Conservation (phyloP, 228 moss, liverwort and hornwort species). For the Sphagnum fallax region DNA sequence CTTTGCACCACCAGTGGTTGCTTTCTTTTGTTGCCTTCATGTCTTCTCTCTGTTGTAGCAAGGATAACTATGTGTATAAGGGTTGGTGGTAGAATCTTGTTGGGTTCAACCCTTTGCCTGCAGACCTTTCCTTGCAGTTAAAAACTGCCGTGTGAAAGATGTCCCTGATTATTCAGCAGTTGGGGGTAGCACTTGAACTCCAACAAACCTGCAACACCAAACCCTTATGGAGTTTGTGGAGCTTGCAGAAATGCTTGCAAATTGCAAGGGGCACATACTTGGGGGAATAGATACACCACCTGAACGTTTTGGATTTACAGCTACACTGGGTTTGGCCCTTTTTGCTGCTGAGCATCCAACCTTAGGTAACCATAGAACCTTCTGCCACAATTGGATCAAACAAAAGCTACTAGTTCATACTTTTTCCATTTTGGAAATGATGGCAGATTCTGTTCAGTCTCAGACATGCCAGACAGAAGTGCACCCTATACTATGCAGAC, state of each 20-base stretch:
- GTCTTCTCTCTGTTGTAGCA: slow-evolving; percentile 81
- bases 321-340: slow-evolving; percentile 77
- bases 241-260: slow-evolving; percentile 73
- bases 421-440: too few relatives aligned
- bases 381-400: too few relatives aligned
- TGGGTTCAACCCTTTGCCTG: slow-evolving; percentile 89
- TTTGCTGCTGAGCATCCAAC: slow-evolving; percentile 35
- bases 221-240: slow-evolving; percentile 27
- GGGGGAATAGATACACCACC: slow-evolving; percentile 41
- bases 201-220: slow-evolving; percentile 22
- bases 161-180: slow-evolving; percentile 23
- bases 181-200: slow-evolving; percentile 20
- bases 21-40: slow-evolving; percentile 65
- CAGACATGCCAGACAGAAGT: too few relatives aligned
- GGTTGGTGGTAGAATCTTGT: slow-evolving; percentile 57
- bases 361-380: slow-evolving; percentile 6
- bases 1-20: slow-evolving; percentile 68
- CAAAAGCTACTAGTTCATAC: too few relatives aligned
- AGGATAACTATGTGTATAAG: slow-evolving; percentile 48
- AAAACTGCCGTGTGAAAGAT: slow-evolving; percentile 5
- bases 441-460: too few relatives aligned
- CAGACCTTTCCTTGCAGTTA: slow-evolving; percentile 69
- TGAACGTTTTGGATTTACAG: slow-evolving; percentile 62
- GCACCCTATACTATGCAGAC: too few relatives aligned
- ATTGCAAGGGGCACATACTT: slow-evolving; percentile 66